Evolutionary conservation across 306 rosid genomes (phyloP).

Genomic region (Neltuma alba): DNA sequence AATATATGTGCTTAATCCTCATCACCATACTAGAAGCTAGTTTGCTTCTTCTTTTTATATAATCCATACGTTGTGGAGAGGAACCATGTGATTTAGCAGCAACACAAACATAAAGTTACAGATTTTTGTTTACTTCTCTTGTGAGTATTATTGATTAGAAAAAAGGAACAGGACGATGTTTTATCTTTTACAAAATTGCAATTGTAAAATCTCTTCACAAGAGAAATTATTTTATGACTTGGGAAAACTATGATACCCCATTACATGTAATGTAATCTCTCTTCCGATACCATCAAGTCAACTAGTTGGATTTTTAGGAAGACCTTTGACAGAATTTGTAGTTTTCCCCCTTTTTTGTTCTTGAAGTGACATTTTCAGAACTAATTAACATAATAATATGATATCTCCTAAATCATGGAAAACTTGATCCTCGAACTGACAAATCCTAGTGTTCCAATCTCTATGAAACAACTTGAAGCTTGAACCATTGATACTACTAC

Average conservation of each 20-base stretch:
- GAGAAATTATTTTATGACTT: neutral
- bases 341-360: neutral
- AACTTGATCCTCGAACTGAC: neutral
- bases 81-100: neutral
- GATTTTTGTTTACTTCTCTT: neutral
- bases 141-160: neutral
- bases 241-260: neutral
- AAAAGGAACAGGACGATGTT: neutral
- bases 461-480: neutral
- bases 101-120: neutral
- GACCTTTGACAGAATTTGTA: neutral
- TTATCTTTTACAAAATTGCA: neutral
- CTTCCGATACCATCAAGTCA: neutral
- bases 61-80: neutral
- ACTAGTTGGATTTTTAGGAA: neutral
- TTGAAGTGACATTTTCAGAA: neutral
- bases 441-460: no score
- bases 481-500: neutral
- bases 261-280: neutral
- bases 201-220: neutral
- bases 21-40: neutral
- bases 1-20: neutral
- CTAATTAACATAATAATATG: neutral
- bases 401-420: neutral
- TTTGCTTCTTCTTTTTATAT: neutral